Base-by-base conservation (phyloP, 768 basidiomycete genomes). In the Kwoniella botswanensis region DNA sequence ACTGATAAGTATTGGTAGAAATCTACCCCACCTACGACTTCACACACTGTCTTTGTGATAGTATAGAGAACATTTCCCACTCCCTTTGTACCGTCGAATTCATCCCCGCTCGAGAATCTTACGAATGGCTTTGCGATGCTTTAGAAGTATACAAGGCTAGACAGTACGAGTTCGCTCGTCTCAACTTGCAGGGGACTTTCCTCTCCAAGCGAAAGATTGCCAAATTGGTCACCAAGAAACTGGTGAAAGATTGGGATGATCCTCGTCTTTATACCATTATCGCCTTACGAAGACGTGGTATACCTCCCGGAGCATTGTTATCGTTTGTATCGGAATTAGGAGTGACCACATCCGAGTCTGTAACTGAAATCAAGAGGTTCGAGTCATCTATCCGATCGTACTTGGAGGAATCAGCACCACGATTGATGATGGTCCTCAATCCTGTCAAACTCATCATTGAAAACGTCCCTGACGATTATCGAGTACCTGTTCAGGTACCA, bases 21-120 rank as follows among this genome's bases (percentile, higher is more conserved):
- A 93, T 99, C 71, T 99, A 99, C 83, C 96, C 96, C 2, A 98
- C 95, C 0, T 99, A 99, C 82, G 97, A 99, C 82, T 98, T 96
- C 83, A 97, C 97, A 0, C 97, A 99, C 85, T 98, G 97, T 85
- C 85, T 99, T 64, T 92, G 93, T 65, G 97, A 99, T 88, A 98
- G 95, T 79, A 92, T 99, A 81, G 97, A 99, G 84, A 97, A 98
- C 82, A 98, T 99, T 73, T 93, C 95, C 26, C 97, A 99, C 86
- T 98, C 97, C 0, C 87, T 99, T 6, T 99, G 97, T 79, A 99
- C 97, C 0, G 89, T 89, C 50, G 97, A 99, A 83, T 99, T 99
- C 83, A 90, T 98, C 76, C 89, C 90, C 22, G 94, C 97, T 2
- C 92, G 97, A 65, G 92, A 94, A 80, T 97, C 97, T 0, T 98